Base-by-base conservation (phyloP, 257 asterid species). In the Lavandula angustifolia region DNA sequence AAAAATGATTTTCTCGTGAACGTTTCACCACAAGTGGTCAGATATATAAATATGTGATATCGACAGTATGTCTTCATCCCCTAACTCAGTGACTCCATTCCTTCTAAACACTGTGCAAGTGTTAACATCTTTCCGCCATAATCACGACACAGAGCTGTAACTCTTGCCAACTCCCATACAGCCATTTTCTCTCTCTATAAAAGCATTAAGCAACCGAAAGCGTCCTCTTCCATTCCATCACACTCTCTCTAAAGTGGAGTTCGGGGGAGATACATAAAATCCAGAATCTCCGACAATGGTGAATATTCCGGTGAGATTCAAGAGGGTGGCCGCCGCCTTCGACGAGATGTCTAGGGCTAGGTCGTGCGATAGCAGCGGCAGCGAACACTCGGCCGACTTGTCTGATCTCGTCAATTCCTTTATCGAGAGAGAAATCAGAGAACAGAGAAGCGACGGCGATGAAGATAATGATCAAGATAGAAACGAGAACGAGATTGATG, bases 311-410 rank as follows among this genome's bases (percentile, higher is more conserved):
- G 81, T 76, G 71, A 81, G 58, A 64, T 86, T 84, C 78, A 73
- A 78, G 29, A 67, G 92, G 61, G 70, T 81, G 11, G 88, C 84
- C 3, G 95, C 79, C 5, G 92, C 79, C 0, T 90, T 91, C 69
- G 82, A 84, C 47, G 87, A 84, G 75, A 87, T 74, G 76, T 82
- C 83, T 17, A 70, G 71, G 53, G 71, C 41, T 1, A 64, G 81
- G 74, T 68, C 82, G 1, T 80, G 72, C 63, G 89, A 80, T 61
- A 86, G 91, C 81, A 91, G 95, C 82, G 95, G 95, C 49, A 85
- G 96, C 81, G 96, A 90, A 60, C 82, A 90, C 73, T 85, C 92
- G 1, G 75, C 81, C 33, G 88, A 83, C 68, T 69, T 87, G 50
- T 87, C 91, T 0, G 81, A 67, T 53, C 91, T 86, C 42, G 87